Evolutionary conservation across 116 monocot genomes (phyloP), one percentile per base, ranked within the genome.

Genomic region (Cymodocea nodosa): DNA sequence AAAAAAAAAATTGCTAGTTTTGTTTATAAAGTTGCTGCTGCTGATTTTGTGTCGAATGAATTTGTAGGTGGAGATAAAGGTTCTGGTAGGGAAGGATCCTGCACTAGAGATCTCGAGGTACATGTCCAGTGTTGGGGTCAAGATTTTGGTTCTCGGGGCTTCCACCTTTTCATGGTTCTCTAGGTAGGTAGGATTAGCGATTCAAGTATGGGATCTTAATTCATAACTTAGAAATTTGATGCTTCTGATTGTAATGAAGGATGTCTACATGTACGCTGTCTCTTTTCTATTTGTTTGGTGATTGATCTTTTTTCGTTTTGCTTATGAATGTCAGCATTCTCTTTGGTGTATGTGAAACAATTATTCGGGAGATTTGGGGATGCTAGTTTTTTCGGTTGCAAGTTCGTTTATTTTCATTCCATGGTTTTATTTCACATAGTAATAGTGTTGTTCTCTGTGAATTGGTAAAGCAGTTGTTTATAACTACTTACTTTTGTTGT

Each of bases 71-170:
- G 83, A 85, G 60, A 83, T 80, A 23, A 49, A 81, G 73, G 79
- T 90, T 49, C 56, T 95, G 71, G 79, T 79, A 17, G 90, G 81
- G 14, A 64, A 80, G 53, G 72, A 65, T 52, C 61, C 73, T 22
- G 83, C 69, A 0, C 70, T 48, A 23, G 80, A 76, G 49, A 68
- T 90, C 4, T 37, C 83, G 39, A 76, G 62, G 15, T 90, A 76
- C 68, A 59, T 85, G 23, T 19, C 60, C 15, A 73, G 74, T 15
- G 79, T 77, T 2, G 77, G 84, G 15, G 70, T 59, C 18, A 75
- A 40, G 56, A 85, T 81, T 67, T 71, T 95, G 70, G 83, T 95
- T 12, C 15, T 95, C 49, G 95, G 95, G 12, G 63, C 68, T 25
- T 60, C 84, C 12, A 81, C 83, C 23, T 52, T 73, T 22, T 51